Base-by-base conservation (phyloP, 352 stramenopile species). In the Phytophthora brassicae region DNA sequence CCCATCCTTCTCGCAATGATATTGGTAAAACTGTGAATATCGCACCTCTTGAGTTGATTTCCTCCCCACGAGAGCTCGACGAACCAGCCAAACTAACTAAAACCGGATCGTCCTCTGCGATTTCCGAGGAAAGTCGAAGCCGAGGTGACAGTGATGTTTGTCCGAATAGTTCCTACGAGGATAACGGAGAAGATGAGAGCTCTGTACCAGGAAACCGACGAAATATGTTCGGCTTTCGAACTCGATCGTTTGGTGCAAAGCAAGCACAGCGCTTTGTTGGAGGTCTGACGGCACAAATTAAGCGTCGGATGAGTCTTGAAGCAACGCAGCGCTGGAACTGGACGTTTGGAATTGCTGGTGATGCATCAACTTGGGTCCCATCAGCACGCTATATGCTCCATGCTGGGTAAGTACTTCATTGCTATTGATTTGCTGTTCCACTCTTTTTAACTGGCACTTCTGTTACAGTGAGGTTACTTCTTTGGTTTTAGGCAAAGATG, bases 181-280 rank as follows among this genome's bases (percentile, higher is more conserved):
- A 80, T 24, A 67, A 59, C 14, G 60, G 24, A 7, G 75, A 79
- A 11, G 62, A 75, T 36, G 56, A 68, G 22, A 62, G 50, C 49
- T 23, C 56, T 26, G 14, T 26, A 22, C 46, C 43, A 22, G 66
- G 48, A 2, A 72, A 70, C 1, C 61, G 77, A 48, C 74, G 79
- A 22, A 88, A 75, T 48, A 81, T 92, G 72, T 94, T 94, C 65
- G 75, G 71, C 9, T 95, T 95, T 35, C 78, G 81, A 13, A 77
- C 77, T 4, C 68, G 70, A 4, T 79, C 79, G 11, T 77, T 89
- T 48, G 74, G 77, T 8, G 49, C 68, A 8, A 89, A 92, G 64
- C 78, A 91, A 62, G 83, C 84, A 11, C 83, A 94, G 35, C 70
- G 84, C 2, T 54, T 93, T 50, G 84, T 93, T 13, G 84, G 84